phyloP scores from a whole-genome alignment of 2,329 filamentous ascomycete species.

The Curvularia lunata region DNA sequence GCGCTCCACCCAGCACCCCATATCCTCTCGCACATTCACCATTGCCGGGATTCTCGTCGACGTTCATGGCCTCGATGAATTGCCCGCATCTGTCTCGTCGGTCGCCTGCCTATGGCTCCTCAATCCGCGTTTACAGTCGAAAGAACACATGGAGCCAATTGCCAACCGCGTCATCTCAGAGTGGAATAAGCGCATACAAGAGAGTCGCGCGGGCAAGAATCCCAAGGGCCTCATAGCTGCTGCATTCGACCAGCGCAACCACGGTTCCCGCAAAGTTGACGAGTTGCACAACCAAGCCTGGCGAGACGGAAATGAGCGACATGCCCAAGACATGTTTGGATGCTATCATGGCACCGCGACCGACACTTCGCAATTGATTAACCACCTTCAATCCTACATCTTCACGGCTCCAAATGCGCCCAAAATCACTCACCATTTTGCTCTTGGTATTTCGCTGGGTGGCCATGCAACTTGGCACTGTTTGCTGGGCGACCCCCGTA shows the following conservation, averaged over 20 bases:
- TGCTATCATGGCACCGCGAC: slow-evolving; percentile 73
- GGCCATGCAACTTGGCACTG: slow-evolving; percentile 88
- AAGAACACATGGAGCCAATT: slow-evolving; percentile 76
- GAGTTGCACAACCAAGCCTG: slow-evolving; percentile 76
- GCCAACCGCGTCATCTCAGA: slow-evolving; percentile 71
- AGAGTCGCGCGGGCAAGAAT: slow-evolving; percentile 34
- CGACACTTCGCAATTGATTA: slow-evolving; percentile 79
- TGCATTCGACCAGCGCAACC: slow-evolving; percentile 91
- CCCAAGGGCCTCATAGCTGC: slow-evolving; percentile 74
- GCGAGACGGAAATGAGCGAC: slow-evolving; percentile 76
- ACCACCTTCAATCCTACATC: slow-evolving; percentile 77
- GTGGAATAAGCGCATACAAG: slow-evolving; percentile 63
- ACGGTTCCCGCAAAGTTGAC: slow-evolving; percentile 75
- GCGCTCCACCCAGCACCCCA: slow-evolving; percentile 37
- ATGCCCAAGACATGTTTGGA: slow-evolving; percentile 92
- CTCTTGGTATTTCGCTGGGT: slow-evolving; percentile 83
- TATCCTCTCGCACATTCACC: slow-evolving; percentile 71
- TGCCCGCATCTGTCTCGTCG: slow-evolving; percentile 60
- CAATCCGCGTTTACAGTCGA: slow-evolving; percentile 75
- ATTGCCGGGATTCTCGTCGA: slow-evolving; percentile 81
- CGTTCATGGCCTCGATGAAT: slow-evolving; percentile 80
- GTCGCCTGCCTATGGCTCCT: slow-evolving; percentile 90
- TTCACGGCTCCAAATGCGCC: slow-evolving; percentile 58
- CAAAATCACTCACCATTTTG: slow-evolving; percentile 68
- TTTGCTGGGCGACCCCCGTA: slow-evolving; percentile 76